These are phyloP conservation scores for Russula sp. DNA, from an alignment of 768 basidiomycete genomes.

Conservation along the genomic window DNA sequence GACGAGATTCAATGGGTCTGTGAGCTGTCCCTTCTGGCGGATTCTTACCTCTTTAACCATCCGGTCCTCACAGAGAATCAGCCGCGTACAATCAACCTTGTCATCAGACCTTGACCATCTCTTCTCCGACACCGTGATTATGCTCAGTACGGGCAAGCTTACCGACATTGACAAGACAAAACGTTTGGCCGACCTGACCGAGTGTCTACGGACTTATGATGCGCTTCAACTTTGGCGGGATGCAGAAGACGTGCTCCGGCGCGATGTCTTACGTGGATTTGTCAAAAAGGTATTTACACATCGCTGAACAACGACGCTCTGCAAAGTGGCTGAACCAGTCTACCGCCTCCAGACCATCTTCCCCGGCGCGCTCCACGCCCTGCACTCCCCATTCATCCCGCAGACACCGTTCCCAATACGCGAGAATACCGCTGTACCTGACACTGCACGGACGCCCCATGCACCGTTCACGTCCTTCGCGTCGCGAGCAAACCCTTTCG, in stretches of 20 bases:
- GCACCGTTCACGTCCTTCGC: slow-evolving; percentile 46
- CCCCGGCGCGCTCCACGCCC: slow-evolving; percentile 56
- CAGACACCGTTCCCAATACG: slow-evolving; percentile 57
- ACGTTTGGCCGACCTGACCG: slow-evolving; percentile 58
- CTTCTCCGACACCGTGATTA: slow-evolving; percentile 55
- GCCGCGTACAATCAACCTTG: slow-evolving; percentile 76
- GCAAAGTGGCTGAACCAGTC: neutral
- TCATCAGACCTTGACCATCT: slow-evolving; percentile 82
- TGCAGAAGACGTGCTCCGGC: slow-evolving; percentile 81
- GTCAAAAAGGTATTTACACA: slow-evolving; percentile 58
- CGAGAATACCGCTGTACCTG: slow-evolving; percentile 28
- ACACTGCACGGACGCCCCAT: slow-evolving; percentile 50
- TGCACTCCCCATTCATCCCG: slow-evolving; percentile 71
- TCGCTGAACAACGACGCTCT: neutral
- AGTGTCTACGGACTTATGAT: slow-evolving; percentile 78
- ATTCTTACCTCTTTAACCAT: slow-evolving; percentile 16
- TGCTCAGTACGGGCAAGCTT: slow-evolving; percentile 46
- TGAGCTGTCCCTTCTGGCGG: slow-evolving; percentile 24
- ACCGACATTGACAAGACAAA: slow-evolving; percentile 62
- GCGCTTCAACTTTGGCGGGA: slow-evolving; percentile 74
- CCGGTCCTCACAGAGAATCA: slow-evolving; percentile 53
- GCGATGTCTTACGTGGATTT: slow-evolving; percentile 66
- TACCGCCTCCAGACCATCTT: slow-evolving; percentile 56
- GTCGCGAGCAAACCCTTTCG: slow-evolving; percentile 38
- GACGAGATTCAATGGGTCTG: slow-evolving; percentile 81